Conservation (phyloP, 140 eudicot species). For the Flaveria floridana region DNA sequence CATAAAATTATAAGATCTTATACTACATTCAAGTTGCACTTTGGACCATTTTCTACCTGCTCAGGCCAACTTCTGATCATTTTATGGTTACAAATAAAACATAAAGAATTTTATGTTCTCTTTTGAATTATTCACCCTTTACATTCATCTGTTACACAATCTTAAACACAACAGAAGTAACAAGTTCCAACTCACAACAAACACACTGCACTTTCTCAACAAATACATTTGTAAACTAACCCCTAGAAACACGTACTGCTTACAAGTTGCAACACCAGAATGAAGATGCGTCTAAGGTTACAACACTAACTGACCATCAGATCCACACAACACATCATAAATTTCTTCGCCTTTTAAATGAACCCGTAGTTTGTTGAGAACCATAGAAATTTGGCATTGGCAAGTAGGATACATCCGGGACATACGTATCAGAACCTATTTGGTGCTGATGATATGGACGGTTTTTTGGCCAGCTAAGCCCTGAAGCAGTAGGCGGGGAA, state of each 20-base stretch:
- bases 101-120: slow-evolving; percentile 9
- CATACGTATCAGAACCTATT: slow-evolving; percentile 52
- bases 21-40: neutral
- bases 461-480: slow-evolving; percentile 61
- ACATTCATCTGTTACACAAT: slow-evolving; percentile 17
- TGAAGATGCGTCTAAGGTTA: slow-evolving; percentile 25
- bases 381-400: slow-evolving; percentile 35
- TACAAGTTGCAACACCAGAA: no score
- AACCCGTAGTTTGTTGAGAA: slow-evolving; percentile 31
- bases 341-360: slow-evolving; percentile 47
- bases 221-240: no score
- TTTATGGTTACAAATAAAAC: neutral
- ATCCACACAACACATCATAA: slow-evolving; percentile 23
- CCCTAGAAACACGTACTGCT: no score
- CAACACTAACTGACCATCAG: slow-evolving; percentile 26
- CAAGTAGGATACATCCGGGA: slow-evolving; percentile 63
- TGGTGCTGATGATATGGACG: slow-evolving; percentile 27
- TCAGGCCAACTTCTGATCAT: neutral
- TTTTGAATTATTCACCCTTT: slow-evolving; percentile 29
- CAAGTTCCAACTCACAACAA: slow-evolving; percentile 24
- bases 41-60: neutral
- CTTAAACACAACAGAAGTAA: neutral
- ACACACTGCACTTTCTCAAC: neutral
- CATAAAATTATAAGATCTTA: no score
- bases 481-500: slow-evolving; percentile 90